A percentile compares a stretch with the other conserved stretches of the same genome.
These are phyloP conservation scores for Pichia manshurica DNA, from an alignment of 805 yeast genomes.

Conservation along the genomic window DNA sequence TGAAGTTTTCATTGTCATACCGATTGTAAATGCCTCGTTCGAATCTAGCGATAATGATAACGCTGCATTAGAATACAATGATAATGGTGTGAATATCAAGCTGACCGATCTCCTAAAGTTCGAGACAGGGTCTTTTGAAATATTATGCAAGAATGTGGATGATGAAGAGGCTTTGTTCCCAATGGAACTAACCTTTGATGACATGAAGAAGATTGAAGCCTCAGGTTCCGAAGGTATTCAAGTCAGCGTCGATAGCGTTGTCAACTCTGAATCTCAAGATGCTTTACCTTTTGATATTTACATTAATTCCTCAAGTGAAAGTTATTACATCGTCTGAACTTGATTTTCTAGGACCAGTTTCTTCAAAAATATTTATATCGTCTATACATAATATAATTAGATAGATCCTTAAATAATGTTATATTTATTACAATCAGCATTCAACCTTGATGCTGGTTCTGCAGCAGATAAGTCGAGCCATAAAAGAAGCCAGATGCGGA, in stretches of 20 bases:
- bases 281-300: conserved; percentile 68
- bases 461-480: too few relatives aligned
- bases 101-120: conserved; percentile 46
- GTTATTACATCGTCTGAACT: conserved; percentile 44
- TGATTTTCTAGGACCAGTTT: too few relatives aligned
- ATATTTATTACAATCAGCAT: too few relatives aligned
- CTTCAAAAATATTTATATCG: neutral
- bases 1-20: conserved; percentile 54
- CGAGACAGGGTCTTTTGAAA: conserved; percentile 70
- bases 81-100: conserved; percentile 65
- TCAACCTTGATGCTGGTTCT: too few relatives aligned
- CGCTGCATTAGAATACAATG: conserved; percentile 50
- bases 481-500: too few relatives aligned
- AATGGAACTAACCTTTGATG: conserved; percentile 60
- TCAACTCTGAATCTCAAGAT: conserved; percentile 40
- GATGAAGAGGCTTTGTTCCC: conserved; percentile 89
- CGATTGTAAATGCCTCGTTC: conserved; percentile 53
- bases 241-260: conserved; percentile 60
- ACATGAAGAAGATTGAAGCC: conserved; percentile 27
- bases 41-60: conserved; percentile 51
- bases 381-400: neutral
- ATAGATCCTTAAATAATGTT: too few relatives aligned
- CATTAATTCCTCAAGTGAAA: conserved; percentile 52
- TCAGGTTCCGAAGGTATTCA: conserved; percentile 27
- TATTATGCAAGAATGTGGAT: conserved; percentile 58